These are phyloP conservation scores for Cyclotella baltica DNA, from an alignment of 108 stramenopile species.

Conservation along the genomic window DNA sequence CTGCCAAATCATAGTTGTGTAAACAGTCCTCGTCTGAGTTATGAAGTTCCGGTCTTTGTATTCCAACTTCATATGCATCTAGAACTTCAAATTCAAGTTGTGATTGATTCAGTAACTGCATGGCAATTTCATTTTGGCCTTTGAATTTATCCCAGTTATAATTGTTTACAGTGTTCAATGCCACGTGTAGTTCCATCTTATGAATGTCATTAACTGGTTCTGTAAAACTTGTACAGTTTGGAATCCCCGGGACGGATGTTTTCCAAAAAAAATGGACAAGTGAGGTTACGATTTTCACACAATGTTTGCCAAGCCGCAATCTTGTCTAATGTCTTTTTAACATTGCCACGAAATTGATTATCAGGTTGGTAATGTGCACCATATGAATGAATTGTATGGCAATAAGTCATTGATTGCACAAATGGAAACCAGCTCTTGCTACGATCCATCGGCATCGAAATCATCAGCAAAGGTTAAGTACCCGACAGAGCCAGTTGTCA, in stretches of 20 bases:
- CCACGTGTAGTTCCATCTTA: not conserved
- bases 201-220: not conserved
- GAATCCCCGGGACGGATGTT: not conserved
- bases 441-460: no score
- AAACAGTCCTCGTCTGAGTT: not conserved
- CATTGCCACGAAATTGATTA: not conserved
- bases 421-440: no score
- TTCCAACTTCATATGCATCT: not conserved
- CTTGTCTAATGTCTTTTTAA: not conserved
- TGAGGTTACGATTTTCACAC: not conserved
- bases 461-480: no score
- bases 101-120: not conserved
- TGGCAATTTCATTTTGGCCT: not conserved
- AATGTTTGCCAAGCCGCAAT: not conserved
- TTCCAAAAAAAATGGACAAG: not conserved
- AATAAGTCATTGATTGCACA: no score
- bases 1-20: not conserved
- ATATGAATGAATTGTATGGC: no score
- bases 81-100: not conserved
- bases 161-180: not conserved
- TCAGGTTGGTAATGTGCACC: not conserved
- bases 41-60: not conserved
- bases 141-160: not conserved
- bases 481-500: no score
- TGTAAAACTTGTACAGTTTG: not conserved